Evolutionary conservation across 2,329 filamentous ascomycete genomes (phyloP).

Genomic region (Alternaria alternata): DNA sequence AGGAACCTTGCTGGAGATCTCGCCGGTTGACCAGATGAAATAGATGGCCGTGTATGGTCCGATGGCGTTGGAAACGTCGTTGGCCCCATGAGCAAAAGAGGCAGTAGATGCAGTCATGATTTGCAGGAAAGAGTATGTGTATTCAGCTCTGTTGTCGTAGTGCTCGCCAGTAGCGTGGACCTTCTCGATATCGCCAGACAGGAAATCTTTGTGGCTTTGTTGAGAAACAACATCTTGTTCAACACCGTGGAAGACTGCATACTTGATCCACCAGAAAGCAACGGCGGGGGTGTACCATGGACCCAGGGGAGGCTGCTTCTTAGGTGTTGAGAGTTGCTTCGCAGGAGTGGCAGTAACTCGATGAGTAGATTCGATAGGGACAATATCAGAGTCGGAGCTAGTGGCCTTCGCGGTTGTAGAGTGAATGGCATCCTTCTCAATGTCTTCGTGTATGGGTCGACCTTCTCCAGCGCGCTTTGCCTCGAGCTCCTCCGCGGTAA

Average conservation of each 20-base stretch:
- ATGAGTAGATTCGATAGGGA: constrained; percentile 15
- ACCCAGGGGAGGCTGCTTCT: constrained; percentile 44
- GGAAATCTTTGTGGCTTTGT: constrained; percentile 52
- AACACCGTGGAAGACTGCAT: constrained; percentile 59
- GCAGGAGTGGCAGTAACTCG: neutral
- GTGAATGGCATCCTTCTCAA: constrained; percentile 35
- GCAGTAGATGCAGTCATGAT: constrained; percentile 69
- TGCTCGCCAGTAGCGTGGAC: constrained; percentile 66
- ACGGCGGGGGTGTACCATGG: constrained; percentile 56
- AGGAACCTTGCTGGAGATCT: constrained; percentile 23
- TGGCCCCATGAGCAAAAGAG: constrained; percentile 75
- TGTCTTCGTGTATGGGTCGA: constrained; percentile 25
- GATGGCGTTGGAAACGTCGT: constrained; percentile 67
- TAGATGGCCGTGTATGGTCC: constrained; percentile 69
- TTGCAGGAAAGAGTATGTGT: constrained; percentile 56
- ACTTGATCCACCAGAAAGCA: constrained; percentile 58
- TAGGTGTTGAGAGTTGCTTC: constrained; percentile 25
- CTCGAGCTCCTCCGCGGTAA: constrained; percentile 62
- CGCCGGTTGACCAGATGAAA: constrained; percentile 63
- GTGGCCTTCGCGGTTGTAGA: constrained; percentile 15
- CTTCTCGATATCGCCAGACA: constrained; percentile 63
- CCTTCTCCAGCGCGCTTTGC: constrained; percentile 33
- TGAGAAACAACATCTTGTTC: constrained; percentile 59
- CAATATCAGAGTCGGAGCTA: constrained; percentile 31
- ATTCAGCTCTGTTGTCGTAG: constrained; percentile 67